Evolutionary conservation across 2,329 filamentous ascomycete genomes (phyloP).

Genomic region (Pochonia chlamydosporia): DNA sequence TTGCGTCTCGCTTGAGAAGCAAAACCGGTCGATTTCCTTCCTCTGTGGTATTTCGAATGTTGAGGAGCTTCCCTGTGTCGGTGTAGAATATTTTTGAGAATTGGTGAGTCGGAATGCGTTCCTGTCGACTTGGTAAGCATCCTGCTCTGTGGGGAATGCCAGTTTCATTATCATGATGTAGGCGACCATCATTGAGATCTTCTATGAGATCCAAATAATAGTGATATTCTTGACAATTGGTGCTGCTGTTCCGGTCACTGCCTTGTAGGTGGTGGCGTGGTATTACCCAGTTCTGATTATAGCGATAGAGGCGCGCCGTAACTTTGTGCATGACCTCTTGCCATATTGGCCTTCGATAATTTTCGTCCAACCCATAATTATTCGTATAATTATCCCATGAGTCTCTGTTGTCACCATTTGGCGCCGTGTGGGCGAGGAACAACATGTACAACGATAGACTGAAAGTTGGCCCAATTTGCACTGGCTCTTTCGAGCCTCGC

Average conservation of each 20-base stretch:
- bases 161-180: conserved; percentile 37
- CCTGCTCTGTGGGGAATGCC: conserved; percentile 8
- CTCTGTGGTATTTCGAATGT: conserved; percentile 56
- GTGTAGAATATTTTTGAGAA: conserved; percentile 92
- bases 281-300: no score
- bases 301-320: conserved; percentile 69
- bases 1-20: conserved; percentile 24
- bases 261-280: no score
- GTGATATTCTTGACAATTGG: conserved; percentile 51
- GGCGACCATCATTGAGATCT: conserved; percentile 60
- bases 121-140: conserved; percentile 36
- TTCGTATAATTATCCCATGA: neutral
- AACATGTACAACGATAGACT: conserved; percentile 91
- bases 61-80: conserved; percentile 82
- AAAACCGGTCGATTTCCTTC: conserved; percentile 34
- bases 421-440: conserved; percentile 68
- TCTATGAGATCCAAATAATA: conserved; percentile 82
- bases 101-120: conserved; percentile 47
- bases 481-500: conserved; percentile 52
- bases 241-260: no score
- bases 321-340: conserved; percentile 96
- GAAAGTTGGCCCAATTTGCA: conserved; percentile 85
- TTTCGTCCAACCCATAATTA: conserved; percentile 22
- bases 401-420: neutral
- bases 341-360: conserved; percentile 69